Evolutionary conservation across 441 rosid genomes (phyloP), one percentile per base, ranked within the genome.

Genomic region (Populus tomentosa): DNA sequence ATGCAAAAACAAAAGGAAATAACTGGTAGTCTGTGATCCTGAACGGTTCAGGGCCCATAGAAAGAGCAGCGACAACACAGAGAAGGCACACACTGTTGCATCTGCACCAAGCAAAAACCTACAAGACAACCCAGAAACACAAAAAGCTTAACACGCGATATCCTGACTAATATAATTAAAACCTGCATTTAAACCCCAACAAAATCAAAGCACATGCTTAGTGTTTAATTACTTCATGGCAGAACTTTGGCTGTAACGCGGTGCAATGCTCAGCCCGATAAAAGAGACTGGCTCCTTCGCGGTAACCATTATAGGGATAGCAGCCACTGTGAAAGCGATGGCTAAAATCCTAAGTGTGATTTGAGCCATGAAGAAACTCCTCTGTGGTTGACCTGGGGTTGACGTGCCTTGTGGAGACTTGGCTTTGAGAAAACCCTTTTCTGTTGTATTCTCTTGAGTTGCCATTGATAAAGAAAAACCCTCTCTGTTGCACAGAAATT

Each of bases 71-170:
- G 91, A 91, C 42, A 88, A 66, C n/a, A 81, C 42, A 6, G 91
- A 85, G 80, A 82, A 85, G 28, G 64, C 84, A 59, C 84, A 72
- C 20, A 83, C 87, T 9, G 66, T 80, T 10, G 84, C 75, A 67
- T 91, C 83, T 40, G 79, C 84, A 66, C 72, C 89, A 67, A 88
- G 65, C 86, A 86, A 73, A 75, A 86, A 89, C 89, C 93, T 89
- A 85, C 28, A 75, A 53, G 71, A 13, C 35, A 62, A 73, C 18
- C 67, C 65, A 20, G 59, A 4, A 8, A 32, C 42, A 26, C 30
- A 32, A 56, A 67, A 24, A 16, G 53, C 9, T 32, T 10, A 62
- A n/a, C n/a, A n/a, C n/a, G n/a, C n/a, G n/a, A 33, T 35, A 3
- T 23, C 62, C 62, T 50, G 13, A 30, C 7, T 38, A 6, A 28